These are phyloP conservation scores for Candida sp. DNA, from an alignment of 1,139 yeast genomes.

Conservation along the genomic window DNA sequence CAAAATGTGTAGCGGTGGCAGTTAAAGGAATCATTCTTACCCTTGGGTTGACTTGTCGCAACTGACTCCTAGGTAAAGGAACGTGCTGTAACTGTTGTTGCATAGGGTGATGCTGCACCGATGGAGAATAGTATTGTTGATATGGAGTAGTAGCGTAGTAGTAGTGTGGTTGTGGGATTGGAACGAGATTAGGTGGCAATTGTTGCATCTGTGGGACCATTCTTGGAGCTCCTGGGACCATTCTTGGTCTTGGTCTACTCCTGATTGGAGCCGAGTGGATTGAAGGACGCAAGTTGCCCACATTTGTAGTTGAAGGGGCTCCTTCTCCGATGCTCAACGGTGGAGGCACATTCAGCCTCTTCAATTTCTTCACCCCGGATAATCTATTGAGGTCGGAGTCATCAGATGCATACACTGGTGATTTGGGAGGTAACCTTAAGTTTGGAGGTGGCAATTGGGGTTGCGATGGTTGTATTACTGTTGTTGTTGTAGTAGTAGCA, in stretches of 20 bases:
- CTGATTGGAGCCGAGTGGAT: constrained; percentile 52
- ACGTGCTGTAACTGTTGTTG: constrained; percentile 6
- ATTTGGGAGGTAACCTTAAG: constrained; percentile 2
- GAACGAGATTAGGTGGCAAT: constrained; percentile 6
- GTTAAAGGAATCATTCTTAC: constrained; percentile 13
- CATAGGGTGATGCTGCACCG: constrained; percentile 4
- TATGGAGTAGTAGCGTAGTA: constrained; percentile 7
- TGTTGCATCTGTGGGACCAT: constrained; percentile 4
- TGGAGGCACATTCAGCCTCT: constrained; percentile 48
- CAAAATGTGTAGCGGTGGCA: constrained; percentile 11
- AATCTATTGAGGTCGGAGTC: constrained; percentile 14
- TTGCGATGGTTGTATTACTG: constrained; percentile 2
- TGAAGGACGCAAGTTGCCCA: constrained; percentile 24
- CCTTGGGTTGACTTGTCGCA: constrained; percentile 7
- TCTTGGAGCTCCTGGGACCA: constrained; percentile 4
- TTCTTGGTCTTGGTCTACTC: constrained; percentile 13
- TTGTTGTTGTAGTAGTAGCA: constrained; percentile 1
- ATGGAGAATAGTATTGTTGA: constrained; percentile 10
- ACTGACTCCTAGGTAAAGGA: constrained; percentile 5
- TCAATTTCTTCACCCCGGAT: constrained; percentile 28
- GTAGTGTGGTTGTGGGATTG: constrained; percentile 5
- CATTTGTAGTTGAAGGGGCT: neutral
- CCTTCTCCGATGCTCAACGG: constrained; percentile 35
- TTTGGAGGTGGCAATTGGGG: constrained; percentile 3
- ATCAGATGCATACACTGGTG: constrained; percentile 16